Evolutionary conservation across 176 grass and related monocot genomes (phyloP), one percentile per base, ranked within the genome.

Genomic region (Zizania latifolia): DNA sequence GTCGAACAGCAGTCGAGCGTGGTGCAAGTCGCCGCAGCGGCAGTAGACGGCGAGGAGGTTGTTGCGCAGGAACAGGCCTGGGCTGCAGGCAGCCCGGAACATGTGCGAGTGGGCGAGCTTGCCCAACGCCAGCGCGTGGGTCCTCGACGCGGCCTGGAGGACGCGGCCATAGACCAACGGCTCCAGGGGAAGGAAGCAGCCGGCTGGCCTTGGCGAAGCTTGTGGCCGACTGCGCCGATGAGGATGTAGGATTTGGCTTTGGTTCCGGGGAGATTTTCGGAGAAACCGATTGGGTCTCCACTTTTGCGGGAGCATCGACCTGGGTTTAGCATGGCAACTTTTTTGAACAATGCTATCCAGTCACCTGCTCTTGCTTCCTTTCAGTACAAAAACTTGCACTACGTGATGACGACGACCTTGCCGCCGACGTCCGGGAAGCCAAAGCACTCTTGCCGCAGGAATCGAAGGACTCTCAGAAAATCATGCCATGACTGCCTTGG

Each of bases 401-500:
- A 41, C 11, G 46, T 51, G 19, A 19, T 51, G 19, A 51, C 87
- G 29, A 89, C 77, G 41, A 88, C 81, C 62, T 88, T 84, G 40
- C 86, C 86, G 32, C 86, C 86, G 4, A 88, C 86, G 68, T 88
- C 86, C 2, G 81, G 81, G 30, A 88, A 88, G n/a, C n/a, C n/a
- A n/a, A n/a, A n/a, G 35, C 46, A 79, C 36, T 88, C 86, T 13
- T 62, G n/a, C n/a, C n/a, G n/a, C n/a, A n/a, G n/a, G n/a, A n/a
- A n/a, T n/a, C n/a, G n/a, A n/a, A 6, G 88, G 84, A 21, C 88
- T 80, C 62, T 90, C 88, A 16, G 88, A 12, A 90, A 50, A 39
- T 90, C 88, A 65, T 90, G 88, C 84, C 84, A 90, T 56, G 88
- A 84, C 26, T 90, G 84, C 58, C 88, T 86, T 10, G 88, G 88